These are phyloP conservation scores for Kuraishia cidri DNA, from an alignment of 805 yeast genomes.

Conservation along the genomic window DNA sequence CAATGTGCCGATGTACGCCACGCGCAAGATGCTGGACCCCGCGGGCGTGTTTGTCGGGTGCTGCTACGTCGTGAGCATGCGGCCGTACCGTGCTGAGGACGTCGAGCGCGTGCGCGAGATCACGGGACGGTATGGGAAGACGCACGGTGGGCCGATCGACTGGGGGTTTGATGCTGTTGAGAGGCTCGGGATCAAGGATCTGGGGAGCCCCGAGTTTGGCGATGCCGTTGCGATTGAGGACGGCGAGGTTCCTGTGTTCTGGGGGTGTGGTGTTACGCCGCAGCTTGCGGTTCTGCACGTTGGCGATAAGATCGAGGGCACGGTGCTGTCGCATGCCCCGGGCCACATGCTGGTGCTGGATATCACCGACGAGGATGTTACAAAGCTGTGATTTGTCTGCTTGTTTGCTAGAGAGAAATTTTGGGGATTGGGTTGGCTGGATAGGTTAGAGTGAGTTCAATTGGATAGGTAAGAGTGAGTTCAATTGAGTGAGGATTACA, in stretches of 20 bases:
- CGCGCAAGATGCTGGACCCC: conserved; percentile 15
- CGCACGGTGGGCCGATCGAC: conserved; percentile 33
- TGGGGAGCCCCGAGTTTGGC: conserved; percentile 26
- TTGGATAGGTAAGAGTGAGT: too few relatives aligned
- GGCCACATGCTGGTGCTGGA: conserved; percentile 28
- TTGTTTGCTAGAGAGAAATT: too few relatives aligned
- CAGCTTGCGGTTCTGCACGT: conserved; percentile 21
- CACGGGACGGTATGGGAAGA: conserved; percentile 17
- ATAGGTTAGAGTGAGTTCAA: too few relatives aligned
- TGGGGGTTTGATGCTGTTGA: conserved; percentile 29
- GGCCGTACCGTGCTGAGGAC: conserved; percentile 23
- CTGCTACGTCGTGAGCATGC: conserved; percentile 31
- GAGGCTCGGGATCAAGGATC: conserved; percentile 23
- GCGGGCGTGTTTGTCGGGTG: conserved; percentile 21
- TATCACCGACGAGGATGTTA: conserved; percentile 14
- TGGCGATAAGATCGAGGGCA: conserved; percentile 18
- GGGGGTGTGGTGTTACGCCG: conserved; percentile 37
- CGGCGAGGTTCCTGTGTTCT: conserved; percentile 31
- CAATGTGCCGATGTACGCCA: conserved; percentile 18
- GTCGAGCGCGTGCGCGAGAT: conserved; percentile 20
- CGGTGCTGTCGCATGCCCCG: conserved; percentile 24
- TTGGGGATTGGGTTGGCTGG: too few relatives aligned
- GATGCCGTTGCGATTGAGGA: conserved; percentile 18
- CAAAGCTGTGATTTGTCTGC: background rate
- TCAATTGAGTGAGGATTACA: too few relatives aligned